Evolutionary conservation across 352 stramenopile species (phyloP).

Genomic region (Pythium insidiosum): DNA sequence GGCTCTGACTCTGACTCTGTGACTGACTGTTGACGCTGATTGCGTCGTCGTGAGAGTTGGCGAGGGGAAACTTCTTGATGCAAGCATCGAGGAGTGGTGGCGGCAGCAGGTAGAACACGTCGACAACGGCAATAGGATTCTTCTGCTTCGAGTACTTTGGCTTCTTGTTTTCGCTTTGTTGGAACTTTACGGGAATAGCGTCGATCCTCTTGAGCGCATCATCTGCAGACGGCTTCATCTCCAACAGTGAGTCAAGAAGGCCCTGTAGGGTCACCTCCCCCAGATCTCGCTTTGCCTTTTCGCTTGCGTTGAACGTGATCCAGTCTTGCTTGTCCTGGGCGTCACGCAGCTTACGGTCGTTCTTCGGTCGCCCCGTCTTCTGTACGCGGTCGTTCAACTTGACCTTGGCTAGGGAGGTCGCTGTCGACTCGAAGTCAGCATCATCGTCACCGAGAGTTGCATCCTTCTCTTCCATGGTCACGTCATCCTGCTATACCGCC

Average conservation of each 20-base stretch:
- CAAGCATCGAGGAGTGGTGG: conserved; percentile 7
- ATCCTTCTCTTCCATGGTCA: neutral
- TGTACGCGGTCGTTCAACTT: conserved; percentile 3
- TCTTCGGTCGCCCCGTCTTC: neutral
- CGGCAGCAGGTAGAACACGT: conserved; percentile 13
- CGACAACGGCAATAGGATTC: conserved; percentile 12
- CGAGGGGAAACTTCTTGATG: neutral
- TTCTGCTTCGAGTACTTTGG: too few species aligned
- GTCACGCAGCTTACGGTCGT: neutral
- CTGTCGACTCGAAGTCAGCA: neutral
- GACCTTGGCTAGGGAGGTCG: neutral
- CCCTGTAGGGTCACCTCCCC: conserved; percentile 8
- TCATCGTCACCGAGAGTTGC: neutral
- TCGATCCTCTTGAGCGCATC: neutral
- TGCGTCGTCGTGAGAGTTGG: neutral
- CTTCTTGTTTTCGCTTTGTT: too few species aligned
- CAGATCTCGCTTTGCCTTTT: neutral
- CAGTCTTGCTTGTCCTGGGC: neutral
- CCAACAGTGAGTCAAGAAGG: neutral
- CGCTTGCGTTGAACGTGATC: conserved; percentile 2
- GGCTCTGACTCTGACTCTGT: too few species aligned
- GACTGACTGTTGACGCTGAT: too few species aligned
- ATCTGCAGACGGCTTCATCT: neutral
- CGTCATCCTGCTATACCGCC: neutral
- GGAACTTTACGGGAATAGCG: neutral